Conservation (phyloP, 352 stramenopile species). For the Globisporangium okanoganense region DNA sequence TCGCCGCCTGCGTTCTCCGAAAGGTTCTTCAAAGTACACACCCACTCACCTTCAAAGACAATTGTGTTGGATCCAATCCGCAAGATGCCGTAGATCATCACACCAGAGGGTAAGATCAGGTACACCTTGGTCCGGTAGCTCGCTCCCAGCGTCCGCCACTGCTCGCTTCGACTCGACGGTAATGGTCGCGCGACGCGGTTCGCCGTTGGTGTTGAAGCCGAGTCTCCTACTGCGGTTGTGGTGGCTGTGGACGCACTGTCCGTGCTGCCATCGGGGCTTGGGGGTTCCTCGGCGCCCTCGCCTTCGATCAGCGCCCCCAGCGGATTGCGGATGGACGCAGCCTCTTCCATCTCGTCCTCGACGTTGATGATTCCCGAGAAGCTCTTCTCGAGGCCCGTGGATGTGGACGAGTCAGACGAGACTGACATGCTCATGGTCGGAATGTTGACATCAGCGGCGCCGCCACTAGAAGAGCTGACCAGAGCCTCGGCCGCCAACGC, state of each 20-base stretch:
- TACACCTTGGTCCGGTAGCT: conserved; percentile 79
- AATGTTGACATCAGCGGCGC: not conserved
- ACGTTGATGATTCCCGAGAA: conserved; percentile 14
- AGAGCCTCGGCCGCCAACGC: conserved; percentile 2
- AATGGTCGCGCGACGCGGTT: not conserved
- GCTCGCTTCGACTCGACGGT: conserved; percentile 42
- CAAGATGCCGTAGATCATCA: conserved; percentile 71
- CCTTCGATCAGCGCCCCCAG: conserved; percentile 13
- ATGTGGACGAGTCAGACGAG: conserved; percentile 12
- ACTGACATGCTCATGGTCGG: conserved; percentile 15
- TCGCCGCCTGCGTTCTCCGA: conserved; percentile 23
- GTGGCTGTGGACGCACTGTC: not conserved
- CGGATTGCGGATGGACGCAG: conserved; percentile 14
- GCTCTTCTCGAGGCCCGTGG: conserved; percentile 18
- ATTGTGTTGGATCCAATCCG: conserved; percentile 70
- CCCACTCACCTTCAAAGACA: conserved; percentile 77
- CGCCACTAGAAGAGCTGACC: not conserved
- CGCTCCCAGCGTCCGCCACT: conserved; percentile 60
- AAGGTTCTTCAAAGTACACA: conserved; percentile 62
- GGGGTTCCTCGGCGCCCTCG: conserved; percentile 9
- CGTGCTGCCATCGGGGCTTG: conserved; percentile 9
- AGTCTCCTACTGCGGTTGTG: not conserved
- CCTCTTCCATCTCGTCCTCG: conserved; percentile 14
- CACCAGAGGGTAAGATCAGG: conserved; percentile 62
- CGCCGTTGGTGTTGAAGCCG: not conserved